Evolutionary conservation across 2,329 filamentous ascomycete species (phyloP).

Genomic region (Neonectria ditissima): DNA sequence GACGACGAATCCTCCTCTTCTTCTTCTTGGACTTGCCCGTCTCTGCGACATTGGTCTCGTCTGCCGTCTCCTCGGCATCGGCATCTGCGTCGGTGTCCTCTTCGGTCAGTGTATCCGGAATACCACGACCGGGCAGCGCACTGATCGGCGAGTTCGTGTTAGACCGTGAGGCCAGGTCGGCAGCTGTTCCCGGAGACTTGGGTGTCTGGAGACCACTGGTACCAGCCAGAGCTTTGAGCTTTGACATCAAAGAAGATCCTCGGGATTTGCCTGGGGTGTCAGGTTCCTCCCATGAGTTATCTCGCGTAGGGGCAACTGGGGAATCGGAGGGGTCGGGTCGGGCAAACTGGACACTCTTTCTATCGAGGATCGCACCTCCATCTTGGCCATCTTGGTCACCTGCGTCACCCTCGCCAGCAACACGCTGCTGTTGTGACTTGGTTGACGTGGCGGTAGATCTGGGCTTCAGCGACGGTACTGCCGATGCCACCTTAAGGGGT

Average conservation of each 20-base stretch:
- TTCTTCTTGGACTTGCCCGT: slow-evolving; percentile 58
- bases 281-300: slow-evolving; percentile 75
- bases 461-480: slow-evolving; percentile 31
- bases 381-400: slow-evolving; percentile 33
- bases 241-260: slow-evolving; percentile 78
- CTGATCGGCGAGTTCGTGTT: slow-evolving; percentile 61
- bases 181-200: slow-evolving; percentile 51
- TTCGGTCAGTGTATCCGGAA: slow-evolving; percentile 66
- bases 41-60: slow-evolving; percentile 71
- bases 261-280: slow-evolving; percentile 70
- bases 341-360: slow-evolving; percentile 81
- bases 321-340: slow-evolving; percentile 65
- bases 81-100: slow-evolving; percentile 64
- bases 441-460: slow-evolving; percentile 39
- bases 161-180: slow-evolving; percentile 55
- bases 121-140: slow-evolving; percentile 58
- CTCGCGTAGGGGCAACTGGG: slow-evolving; percentile 65
- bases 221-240: slow-evolving; percentile 78
- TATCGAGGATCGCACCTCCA: slow-evolving; percentile 34
- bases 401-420: slow-evolving; percentile 38
- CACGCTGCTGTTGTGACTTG: slow-evolving; percentile 39
- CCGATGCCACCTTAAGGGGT: slow-evolving; percentile 21
- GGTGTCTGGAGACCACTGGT: slow-evolving; percentile 61
- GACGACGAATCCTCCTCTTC: slow-evolving; percentile 72
- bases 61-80: slow-evolving; percentile 87